Conservation (phyloP, 1,284 basidiomycete genomes). For the Apiotrichum sp. region DNA sequence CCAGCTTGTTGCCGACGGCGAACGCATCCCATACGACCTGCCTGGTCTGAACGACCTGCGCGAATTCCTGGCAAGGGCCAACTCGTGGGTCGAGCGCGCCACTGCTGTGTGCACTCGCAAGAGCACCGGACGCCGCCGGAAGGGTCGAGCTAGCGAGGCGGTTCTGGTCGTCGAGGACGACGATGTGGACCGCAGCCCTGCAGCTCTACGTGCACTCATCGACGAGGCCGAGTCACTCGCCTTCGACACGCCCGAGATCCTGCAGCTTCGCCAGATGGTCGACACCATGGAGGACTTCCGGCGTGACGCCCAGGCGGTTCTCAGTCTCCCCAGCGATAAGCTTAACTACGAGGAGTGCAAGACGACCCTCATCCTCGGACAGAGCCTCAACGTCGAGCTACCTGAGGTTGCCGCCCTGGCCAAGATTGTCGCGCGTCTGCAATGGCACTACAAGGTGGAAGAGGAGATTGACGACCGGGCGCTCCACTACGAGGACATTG, state of each 20-base stretch:
- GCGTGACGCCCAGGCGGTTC: conserved; percentile 27
- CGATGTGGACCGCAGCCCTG: conserved; percentile 29
- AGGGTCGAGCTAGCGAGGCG: conserved; percentile 24
- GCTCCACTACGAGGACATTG: conserved; percentile 36
- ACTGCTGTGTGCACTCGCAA: conserved; percentile 33
- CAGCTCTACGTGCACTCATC: conserved; percentile 28
- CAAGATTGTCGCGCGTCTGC: conserved; percentile 34
- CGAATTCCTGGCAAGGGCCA: conserved; percentile 71
- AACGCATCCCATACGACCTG: conserved; percentile 69
- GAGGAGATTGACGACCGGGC: conserved; percentile 42
- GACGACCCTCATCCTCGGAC: conserved; percentile 36
- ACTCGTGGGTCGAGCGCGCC: conserved; percentile 62
- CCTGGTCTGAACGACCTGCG: conserved; percentile 66
- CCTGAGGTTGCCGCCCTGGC: conserved; percentile 34
- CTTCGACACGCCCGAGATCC: conserved; percentile 45
- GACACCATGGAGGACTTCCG: conserved; percentile 33
- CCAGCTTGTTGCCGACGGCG: conserved; percentile 74
- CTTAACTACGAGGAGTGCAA: conserved; percentile 33
- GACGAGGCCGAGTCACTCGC: conserved; percentile 33
- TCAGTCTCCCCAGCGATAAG: conserved; percentile 28
- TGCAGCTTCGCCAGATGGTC: conserved; percentile 35
- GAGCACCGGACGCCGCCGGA: conserved; percentile 28
- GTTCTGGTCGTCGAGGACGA: conserved; percentile 21
- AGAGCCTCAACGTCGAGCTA: conserved; percentile 39
- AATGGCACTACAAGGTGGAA: conserved; percentile 39